Base-by-base conservation (phyloP, 306 rosid genomes). In the Casuarina glauca region DNA sequence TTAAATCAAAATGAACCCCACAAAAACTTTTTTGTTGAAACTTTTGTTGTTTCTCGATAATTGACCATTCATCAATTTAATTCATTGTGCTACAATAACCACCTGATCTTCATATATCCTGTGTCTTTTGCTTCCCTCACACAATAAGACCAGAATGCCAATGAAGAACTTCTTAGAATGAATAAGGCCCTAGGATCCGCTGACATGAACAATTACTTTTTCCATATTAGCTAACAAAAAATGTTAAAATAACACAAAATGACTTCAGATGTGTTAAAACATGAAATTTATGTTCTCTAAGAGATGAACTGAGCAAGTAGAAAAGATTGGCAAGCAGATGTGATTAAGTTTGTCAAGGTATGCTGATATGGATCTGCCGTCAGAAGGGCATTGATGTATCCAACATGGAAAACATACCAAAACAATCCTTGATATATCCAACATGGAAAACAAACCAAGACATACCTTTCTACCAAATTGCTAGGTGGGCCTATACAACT, bases 381-480 rank as follows among this genome's bases (percentile, higher is more conserved):
- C 62, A 69, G 67, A 68, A 68, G 74, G 41, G 10, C 50, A 73
- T 44, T 4, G 26, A 50, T 53, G 42, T 42, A 83, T 75, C n/a
- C 32, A 26, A 26, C 32, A 26, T 26, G 32, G 32, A 26, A 26
- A 26, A 26, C 32, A 26, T 26, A 26, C 32, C 32, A 26, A 26
- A 26, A 26, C 32, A 26, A 26, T 26, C 32, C 32, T 26, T 26
- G 32, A 26, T 26, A 26, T 26, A 26, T 26, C 32, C 32, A 26
- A 26, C 32, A 26, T 51, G 45, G 44, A 35, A 26, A 46, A 66
- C 48, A 75, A 88, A 93, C 98, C 94, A 35, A 26, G 43, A 66
- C 48, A 75, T 89, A 93, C 98, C 94, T 66, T 72, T 93, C 69
- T 86, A 74, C 89, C 95, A 80, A 80, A 75, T 79, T 79, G 82